A percentile compares a stretch with the other conserved stretches of the same genome.
Conservation (phyloP, 1,284 basidiomycete species). For the Pascua guehoae region DNA sequence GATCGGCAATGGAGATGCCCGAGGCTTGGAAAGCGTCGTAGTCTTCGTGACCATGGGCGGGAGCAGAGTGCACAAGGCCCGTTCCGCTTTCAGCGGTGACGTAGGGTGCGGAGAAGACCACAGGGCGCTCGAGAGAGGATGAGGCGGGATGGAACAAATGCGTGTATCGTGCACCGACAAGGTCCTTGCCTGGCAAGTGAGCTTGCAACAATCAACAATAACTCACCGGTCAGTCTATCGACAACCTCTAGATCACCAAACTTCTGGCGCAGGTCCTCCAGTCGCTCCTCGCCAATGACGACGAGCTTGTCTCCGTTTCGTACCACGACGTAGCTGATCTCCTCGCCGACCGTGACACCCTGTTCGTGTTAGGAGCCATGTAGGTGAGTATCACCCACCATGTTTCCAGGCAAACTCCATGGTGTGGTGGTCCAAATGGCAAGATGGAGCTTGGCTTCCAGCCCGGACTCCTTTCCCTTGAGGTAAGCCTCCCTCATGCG, state of each 20-base stretch:
- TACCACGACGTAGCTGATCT: constrained; percentile 68
- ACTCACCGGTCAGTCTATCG: constrained; percentile 56
- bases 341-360: constrained; percentile 80
- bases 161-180: constrained; percentile 65
- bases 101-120: constrained; percentile 56
- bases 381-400: constrained; percentile 57
- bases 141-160: constrained; percentile 61
- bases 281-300: constrained; percentile 69
- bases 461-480: constrained; percentile 4
- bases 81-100: constrained; percentile 90
- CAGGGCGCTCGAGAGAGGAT: constrained; percentile 55
- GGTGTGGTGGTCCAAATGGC: constrained; percentile 99
- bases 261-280: constrained; percentile 56
- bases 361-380: constrained; percentile 39
- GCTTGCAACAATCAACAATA: background rate
- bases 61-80: constrained; percentile 92
- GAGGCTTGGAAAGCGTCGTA: constrained; percentile 65
- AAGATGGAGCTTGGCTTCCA: constrained; percentile 52
- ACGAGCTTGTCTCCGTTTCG: constrained; percentile 51
- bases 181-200: constrained; percentile 56
- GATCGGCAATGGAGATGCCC: constrained; percentile 36
- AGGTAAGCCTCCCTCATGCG: constrained; percentile 26
- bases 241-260: constrained; percentile 58
- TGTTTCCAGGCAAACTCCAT: constrained; percentile 94
- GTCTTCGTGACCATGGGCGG: constrained; percentile 92